A percentile compares a stretch with the other conserved stretches of the same genome.
phyloP scores from a whole-genome alignment of 2,329 filamentous ascomycete species.

The Cryphonectria japonica region DNA sequence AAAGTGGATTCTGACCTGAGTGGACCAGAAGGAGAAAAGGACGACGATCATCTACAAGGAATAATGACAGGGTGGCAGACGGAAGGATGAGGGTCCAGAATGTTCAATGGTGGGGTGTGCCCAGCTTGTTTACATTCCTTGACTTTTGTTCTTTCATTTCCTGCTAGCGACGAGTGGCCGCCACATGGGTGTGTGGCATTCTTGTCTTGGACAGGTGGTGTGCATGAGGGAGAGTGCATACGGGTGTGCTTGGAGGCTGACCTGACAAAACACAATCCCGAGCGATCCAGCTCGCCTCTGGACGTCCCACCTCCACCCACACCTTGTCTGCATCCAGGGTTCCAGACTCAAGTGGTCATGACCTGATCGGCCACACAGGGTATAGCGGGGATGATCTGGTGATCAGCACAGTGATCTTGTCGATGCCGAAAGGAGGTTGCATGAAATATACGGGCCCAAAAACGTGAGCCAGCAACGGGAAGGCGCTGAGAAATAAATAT shows the following conservation, averaged over 20 bases:
- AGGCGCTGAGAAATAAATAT: not conserved
- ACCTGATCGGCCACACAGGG: conserved; percentile 13
- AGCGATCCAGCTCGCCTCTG: conserved; percentile 20
- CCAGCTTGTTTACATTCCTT: conserved; percentile 8
- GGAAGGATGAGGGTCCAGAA: conserved; percentile 17
- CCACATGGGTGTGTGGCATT: conserved; percentile 14
- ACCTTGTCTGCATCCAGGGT: conserved; percentile 1
- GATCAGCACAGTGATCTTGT: not conserved
- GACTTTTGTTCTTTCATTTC: too few species aligned
- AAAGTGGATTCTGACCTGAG: conserved; percentile 21
- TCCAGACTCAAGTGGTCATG: conserved; percentile 8
- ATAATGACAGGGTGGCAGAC: conserved; percentile 9
- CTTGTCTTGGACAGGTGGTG: conserved; percentile 22
- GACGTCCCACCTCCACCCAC: not conserved
- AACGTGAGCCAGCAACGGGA: conserved; percentile 14
- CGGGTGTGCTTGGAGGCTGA: conserved; percentile 26
- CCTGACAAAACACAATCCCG: conserved; percentile 17
- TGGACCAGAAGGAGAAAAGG: conserved; percentile 24
- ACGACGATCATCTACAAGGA: conserved; percentile 13
- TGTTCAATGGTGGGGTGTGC: conserved; percentile 6
- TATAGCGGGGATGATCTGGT: conserved; percentile 2
- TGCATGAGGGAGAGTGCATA: conserved; percentile 23
- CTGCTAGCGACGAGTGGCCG: not conserved
- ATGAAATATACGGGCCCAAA: conserved; percentile 1
- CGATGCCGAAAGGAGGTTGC: conserved; percentile 6